Evolutionary conservation across 371 early-diverging fungal genomes (phyloP).

Genomic region (Syncephalis plumigaleata): DNA sequence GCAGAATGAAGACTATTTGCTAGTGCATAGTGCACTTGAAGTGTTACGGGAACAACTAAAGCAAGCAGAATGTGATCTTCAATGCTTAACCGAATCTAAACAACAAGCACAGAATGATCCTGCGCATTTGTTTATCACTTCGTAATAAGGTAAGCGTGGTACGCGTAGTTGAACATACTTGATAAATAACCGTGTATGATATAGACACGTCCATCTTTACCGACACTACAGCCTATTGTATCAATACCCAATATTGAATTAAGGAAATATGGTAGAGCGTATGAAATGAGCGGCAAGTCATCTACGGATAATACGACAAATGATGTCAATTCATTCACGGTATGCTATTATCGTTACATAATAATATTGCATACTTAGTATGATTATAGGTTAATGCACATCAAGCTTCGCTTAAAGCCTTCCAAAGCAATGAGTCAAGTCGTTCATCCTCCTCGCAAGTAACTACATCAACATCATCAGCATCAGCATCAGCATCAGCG

Average conservation of each 20-base stretch:
- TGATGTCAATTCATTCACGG: no score
- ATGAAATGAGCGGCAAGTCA: background rate
- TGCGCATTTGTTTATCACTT: background rate
- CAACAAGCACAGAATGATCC: background rate
- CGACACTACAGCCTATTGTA: background rate
- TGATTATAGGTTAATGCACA: no score
- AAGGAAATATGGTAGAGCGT: background rate
- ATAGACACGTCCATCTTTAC: background rate
- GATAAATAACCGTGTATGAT: background rate
- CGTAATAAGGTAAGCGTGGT: background rate
- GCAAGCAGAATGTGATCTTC: background rate
- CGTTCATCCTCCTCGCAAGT: no score
- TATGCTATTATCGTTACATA: no score
- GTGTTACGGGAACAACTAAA: background rate
- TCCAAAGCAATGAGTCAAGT: no score
- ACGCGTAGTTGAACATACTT: background rate
- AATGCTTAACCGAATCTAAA: background rate
- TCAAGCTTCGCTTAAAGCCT: no score
- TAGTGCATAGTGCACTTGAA: background rate
- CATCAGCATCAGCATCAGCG: no score
- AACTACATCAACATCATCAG: no score
- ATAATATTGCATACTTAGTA: no score
- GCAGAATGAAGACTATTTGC: background rate
- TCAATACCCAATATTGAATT: background rate
- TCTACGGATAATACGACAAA: no score